phyloP scores from a whole-genome alignment of 148 eudicot species.

The Arbutus unedo region DNA sequence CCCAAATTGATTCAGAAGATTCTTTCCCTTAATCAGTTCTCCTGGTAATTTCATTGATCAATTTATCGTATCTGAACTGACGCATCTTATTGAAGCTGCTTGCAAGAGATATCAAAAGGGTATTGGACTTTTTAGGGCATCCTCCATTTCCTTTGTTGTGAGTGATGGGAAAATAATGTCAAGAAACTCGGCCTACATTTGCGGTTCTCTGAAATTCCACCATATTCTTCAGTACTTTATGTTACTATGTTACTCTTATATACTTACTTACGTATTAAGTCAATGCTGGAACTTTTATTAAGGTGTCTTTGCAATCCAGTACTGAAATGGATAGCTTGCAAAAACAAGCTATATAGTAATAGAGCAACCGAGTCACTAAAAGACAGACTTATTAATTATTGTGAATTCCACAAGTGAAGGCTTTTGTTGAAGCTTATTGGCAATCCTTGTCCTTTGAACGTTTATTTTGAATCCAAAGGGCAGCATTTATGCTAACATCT shows the following conservation, averaged over 20 bases:
- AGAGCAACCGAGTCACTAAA: neutral
- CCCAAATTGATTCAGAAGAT: neutral
- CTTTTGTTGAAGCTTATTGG: neutral
- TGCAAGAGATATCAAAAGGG: neutral
- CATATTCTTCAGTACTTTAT: neutral
- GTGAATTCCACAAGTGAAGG: neutral
- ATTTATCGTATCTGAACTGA: neutral
- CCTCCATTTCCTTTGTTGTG: neutral
- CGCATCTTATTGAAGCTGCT: neutral
- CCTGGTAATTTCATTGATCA: neutral
- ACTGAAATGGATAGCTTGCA: neutral
- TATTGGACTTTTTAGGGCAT: neutral
- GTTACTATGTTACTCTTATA: neutral
- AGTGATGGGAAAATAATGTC: neutral
- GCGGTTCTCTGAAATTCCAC: neutral
- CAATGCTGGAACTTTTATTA: neutral
- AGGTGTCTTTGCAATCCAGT: neutral
- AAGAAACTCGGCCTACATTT: neutral
- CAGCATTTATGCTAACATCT: neutral
- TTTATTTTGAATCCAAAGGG: neutral
- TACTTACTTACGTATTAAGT: neutral
- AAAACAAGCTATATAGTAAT: neutral
- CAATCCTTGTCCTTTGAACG: neutral
- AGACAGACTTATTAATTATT: too few relatives aligned
- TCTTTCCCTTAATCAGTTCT: neutral